Base-by-base conservation (phyloP, 495 filamentous ascomycete genomes). In the Cenococcum geophilum region DNA sequence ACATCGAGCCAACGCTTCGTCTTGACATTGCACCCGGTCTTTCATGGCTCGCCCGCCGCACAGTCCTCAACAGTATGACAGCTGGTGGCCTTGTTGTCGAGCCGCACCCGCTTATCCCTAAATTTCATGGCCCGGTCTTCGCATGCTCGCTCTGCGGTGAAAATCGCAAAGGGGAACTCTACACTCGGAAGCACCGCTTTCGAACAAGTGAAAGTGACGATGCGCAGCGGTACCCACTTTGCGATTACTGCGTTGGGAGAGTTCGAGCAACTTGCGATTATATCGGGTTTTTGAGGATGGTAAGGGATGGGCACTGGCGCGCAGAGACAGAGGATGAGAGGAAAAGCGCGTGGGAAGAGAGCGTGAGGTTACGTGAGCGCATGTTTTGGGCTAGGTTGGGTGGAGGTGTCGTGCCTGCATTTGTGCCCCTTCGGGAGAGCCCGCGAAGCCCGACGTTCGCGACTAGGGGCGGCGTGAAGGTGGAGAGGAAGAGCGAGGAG, bases 371-470 rank as follows among this genome's bases (percentile, higher is more conserved):
- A 53, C 79, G 93, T 48, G 93, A 98, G 71, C 81, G 90, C 62
- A 95, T 97, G 87, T 98, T 98, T 70, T 98, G 93, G 93, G 84
- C 87, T 49, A 78, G 93, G 27, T 82, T 97, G 49, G 92, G 92
- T 16, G 92, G 88, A 16, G 92, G 92, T 18, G 89, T 97, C 4
- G 76, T 97, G 48, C 92, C 91, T 0, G 74, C 78, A n/a, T 79
- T 79, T 23, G 63, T 76, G 34, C 45, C 53, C 1, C 36, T 58
- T 27, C 35, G 63, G 55, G 68, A 71, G 4, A 65, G 62, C 32
- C 71, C 70, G 8, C 58, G 58, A n/a, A 71, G 69, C 55, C 63
- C 71, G 37, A 66, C 63, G 0, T 62, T 62, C 11, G 70, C 50
- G 23, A 55, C 43, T 34, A 51, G 35, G 10, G 37, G 16, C 14